Evolutionary conservation across 495 filamentous ascomycete genomes (phyloP).

Genomic region (Extremus antarcticus): DNA sequence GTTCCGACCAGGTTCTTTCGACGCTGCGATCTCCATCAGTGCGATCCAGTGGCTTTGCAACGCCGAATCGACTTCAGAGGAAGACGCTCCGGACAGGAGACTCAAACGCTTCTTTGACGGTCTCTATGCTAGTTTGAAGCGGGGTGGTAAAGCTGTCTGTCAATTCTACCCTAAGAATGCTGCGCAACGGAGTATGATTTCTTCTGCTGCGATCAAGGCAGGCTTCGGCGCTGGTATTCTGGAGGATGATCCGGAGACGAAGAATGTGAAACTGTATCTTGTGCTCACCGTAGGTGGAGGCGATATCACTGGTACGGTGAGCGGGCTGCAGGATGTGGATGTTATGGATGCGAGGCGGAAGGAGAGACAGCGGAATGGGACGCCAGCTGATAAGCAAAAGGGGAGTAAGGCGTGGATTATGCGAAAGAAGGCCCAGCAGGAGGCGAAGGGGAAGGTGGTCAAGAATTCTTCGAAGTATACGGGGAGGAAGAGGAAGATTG

Average conservation of each 20-base stretch:
- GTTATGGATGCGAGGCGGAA: conserved; percentile 56
- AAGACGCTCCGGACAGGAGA: conserved; percentile 65
- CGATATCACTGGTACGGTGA: conserved; percentile 47
- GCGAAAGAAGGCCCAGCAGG: conserved; percentile 92
- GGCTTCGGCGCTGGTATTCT: conserved; percentile 92
- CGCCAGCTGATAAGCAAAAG: conserved; percentile 50
- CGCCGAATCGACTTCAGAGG: conserved; percentile 58
- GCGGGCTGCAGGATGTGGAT: conserved; percentile 82
- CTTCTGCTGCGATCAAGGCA: conserved; percentile 73
- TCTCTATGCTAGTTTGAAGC: conserved; percentile 71
- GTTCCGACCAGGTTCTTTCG: conserved; percentile 84
- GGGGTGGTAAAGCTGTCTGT: conserved; percentile 85
- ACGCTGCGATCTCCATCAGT: conserved; percentile 87
- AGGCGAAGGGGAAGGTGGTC: conserved; percentile 84
- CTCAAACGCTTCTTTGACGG: conserved; percentile 80
- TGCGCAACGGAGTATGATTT: conserved; percentile 82
- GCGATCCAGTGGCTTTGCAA: conserved; percentile 98
- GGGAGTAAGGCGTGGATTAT: conserved; percentile 84
- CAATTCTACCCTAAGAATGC: conserved; percentile 98
- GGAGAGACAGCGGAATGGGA: conserved; percentile 34
- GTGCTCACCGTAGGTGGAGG: conserved; percentile 83
- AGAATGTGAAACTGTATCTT: conserved; percentile 88
- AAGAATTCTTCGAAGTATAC: conserved; percentile 87
- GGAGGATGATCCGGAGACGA: conserved; percentile 91
- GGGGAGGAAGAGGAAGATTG: conserved; percentile 65